Evolutionary conservation across 495 filamentous ascomycete species (phyloP).

Genomic region (Penicillium coffeae): DNA sequence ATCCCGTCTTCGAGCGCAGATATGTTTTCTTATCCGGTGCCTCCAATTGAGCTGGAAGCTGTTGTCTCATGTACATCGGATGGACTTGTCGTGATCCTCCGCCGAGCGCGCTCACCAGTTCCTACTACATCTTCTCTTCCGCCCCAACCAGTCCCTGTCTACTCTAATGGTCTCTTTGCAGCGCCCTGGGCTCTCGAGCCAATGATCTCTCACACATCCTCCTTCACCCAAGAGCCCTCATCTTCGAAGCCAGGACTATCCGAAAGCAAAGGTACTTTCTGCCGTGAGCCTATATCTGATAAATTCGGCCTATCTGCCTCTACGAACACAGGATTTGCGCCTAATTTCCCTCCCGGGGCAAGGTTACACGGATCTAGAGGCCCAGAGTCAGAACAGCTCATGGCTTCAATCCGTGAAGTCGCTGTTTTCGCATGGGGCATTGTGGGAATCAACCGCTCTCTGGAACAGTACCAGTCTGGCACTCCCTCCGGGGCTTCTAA

Average conservation of each 20-base stretch:
- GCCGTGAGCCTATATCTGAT: neutral
- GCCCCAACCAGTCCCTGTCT: constrained; percentile 30
- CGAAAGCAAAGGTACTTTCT: constrained; percentile 10
- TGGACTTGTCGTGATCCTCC: constrained; percentile 78
- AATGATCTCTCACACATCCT: constrained; percentile 34
- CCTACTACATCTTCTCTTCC: constrained; percentile 42
- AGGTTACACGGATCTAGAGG: constrained; percentile 29
- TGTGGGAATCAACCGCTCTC: constrained; percentile 73
- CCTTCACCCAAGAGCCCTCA: constrained; percentile 4
- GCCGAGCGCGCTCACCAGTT: constrained; percentile 67
- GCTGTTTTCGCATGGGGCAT: constrained; percentile 52
- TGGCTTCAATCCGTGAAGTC: constrained; percentile 77
- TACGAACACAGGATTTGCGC: neutral
- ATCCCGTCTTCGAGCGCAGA: constrained; percentile 1
- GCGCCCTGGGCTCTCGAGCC: constrained; percentile 72
- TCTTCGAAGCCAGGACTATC: constrained; percentile 6
- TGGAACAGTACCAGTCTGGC: constrained; percentile 63
- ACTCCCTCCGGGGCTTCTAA: constrained; percentile 55
- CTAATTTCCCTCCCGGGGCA: constrained; percentile 1
- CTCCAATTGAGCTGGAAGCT: constrained; percentile 69
- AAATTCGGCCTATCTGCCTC: too few relatives aligned
- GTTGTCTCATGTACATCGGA: constrained; percentile 90
- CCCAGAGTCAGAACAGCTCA: constrained; percentile 57
- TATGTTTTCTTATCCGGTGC: neutral
- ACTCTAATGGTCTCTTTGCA: constrained; percentile 68